Evolutionary conservation across 768 basidiomycete species (phyloP).

Genomic region (Cyathus striatus): DNA sequence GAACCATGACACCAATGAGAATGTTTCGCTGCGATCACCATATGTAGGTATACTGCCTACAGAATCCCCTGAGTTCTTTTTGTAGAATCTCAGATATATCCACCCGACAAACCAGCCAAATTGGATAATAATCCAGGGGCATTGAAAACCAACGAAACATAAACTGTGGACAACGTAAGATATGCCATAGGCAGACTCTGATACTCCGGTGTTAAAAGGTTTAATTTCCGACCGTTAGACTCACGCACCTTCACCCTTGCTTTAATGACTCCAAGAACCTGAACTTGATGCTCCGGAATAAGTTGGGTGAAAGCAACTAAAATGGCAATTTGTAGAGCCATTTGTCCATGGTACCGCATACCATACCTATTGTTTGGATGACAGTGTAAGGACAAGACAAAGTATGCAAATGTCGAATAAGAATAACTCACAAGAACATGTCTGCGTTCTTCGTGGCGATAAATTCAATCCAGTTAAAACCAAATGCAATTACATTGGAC

Average conservation of each 20-base stretch:
- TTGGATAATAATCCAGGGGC: slow-evolving; percentile 90
- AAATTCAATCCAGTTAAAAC: slow-evolving; percentile 86
- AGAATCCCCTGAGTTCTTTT: slow-evolving; percentile 69
- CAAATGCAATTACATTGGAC: slow-evolving; percentile 86
- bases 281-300: slow-evolving; percentile 97
- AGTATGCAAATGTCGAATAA: slow-evolving; percentile 7
- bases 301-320: slow-evolving; percentile 97
- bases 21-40: slow-evolving; percentile 95
- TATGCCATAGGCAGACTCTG: slow-evolving; percentile 94
- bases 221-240: neutral
- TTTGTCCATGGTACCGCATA: slow-evolving; percentile 88
- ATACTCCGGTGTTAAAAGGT: neutral
- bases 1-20: slow-evolving; percentile 94
- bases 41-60: slow-evolving; percentile 63
- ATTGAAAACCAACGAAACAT: slow-evolving; percentile 79
- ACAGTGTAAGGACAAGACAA: slow-evolving; percentile 4
- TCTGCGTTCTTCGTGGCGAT: slow-evolving; percentile 64
- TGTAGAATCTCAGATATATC: slow-evolving; percentile 96
- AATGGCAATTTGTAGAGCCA: slow-evolving; percentile 82
- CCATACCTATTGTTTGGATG: slow-evolving; percentile 62
- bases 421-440: slow-evolving; percentile 64
- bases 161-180: slow-evolving; percentile 86
- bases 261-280: slow-evolving; percentile 79
- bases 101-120: slow-evolving; percentile 99
- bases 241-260: slow-evolving; percentile 80